Evolutionary conservation across 139 green algal species (phyloP), one percentile per base, ranked within the genome.

Genomic region (Chlorokybus atmophyticus): DNA sequence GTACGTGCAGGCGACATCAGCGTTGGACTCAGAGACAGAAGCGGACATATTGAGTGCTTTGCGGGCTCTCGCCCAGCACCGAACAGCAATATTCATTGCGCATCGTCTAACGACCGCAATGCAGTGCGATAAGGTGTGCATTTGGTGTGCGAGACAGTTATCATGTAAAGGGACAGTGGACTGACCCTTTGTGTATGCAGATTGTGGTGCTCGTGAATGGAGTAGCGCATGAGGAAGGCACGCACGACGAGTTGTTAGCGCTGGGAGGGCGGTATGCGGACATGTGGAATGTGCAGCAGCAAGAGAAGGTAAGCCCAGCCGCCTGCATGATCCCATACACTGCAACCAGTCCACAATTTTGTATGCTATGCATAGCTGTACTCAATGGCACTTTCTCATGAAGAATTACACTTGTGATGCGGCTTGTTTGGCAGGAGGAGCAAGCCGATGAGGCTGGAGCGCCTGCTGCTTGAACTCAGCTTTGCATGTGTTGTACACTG

Each of bases 1-100:
- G 29, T 85, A 85, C 55, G 90, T 96, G 60, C 87, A 98, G 73
- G 85, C 89, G 23, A 97, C 89, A 32, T 83, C 60, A 32, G 85
- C 88, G 2, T 79, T 97, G 23, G 89, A 97, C 71, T 69, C 66
- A 32, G 66, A 52, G 17, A 94, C 85, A 4, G 81, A 93, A 60
- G 32, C 25, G 1, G 44, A 53, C 32, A 54, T 71, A 19, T 29
- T 66, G 23, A 19, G 21, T 3, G 28, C 50, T 2, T 42, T 74
- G 27, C 40, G n/a, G 19, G 28, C 10, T 25, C 60, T 72, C 28
- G 56, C 38, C 10, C 29, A 57, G 17, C 54, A 7, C 4, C 77
- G 87, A 19, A 96, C 88, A 3, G 76, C 70, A 39, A 65, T 96
- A 7, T 84, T 94, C 52, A 84, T 95, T 5, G 87, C 87, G 0